phyloP scores from a whole-genome alignment of 1,139 yeast genomes.

The Yamadazyma oceani region DNA sequence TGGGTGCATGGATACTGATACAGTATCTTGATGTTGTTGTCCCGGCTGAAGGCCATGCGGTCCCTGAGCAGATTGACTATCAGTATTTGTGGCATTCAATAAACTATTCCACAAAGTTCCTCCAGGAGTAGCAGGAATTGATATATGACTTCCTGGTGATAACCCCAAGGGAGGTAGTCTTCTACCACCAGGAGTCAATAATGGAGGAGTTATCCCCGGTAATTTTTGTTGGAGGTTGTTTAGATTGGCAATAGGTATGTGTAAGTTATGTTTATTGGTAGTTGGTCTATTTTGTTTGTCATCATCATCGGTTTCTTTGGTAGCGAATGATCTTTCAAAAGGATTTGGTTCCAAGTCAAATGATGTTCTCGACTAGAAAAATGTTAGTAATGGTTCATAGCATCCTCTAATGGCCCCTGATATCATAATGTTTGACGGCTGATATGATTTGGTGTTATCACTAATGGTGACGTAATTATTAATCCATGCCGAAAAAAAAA shows the following conservation, averaged over 20 bases:
- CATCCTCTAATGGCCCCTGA: too few relatives aligned
- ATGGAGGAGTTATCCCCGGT: constrained; percentile 53
- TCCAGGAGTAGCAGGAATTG: constrained; percentile 49
- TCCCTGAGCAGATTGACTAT: background rate
- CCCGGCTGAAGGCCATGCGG: constrained; percentile 4
- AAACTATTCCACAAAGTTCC: constrained; percentile 49
- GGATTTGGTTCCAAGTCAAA: constrained; percentile 93
- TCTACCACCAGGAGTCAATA: constrained; percentile 62
- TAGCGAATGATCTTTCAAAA: constrained; percentile 89
- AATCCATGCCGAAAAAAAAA: constrained; percentile 1
- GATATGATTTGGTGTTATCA: too few relatives aligned
- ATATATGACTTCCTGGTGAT: constrained; percentile 34
- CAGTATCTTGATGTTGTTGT: constrained; percentile 4
- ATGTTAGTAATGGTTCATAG: constrained; percentile 9
- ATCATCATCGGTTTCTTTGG: constrained; percentile 8
- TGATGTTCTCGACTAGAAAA: constrained; percentile 40
- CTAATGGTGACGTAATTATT: constrained; percentile 15
- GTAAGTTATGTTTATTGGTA: constrained; percentile 34
- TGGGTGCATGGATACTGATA: constrained; percentile 1
- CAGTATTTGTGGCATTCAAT: constrained; percentile 34
- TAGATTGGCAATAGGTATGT: constrained; percentile 33
- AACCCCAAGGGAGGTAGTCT: constrained; percentile 56
- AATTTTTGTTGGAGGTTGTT: constrained; percentile 24
- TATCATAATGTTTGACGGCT: too few relatives aligned
- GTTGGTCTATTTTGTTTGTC: constrained; percentile 6